Conservation (phyloP, 2,329 filamentous ascomycete species). For the Knoxdaviesia proteae region DNA sequence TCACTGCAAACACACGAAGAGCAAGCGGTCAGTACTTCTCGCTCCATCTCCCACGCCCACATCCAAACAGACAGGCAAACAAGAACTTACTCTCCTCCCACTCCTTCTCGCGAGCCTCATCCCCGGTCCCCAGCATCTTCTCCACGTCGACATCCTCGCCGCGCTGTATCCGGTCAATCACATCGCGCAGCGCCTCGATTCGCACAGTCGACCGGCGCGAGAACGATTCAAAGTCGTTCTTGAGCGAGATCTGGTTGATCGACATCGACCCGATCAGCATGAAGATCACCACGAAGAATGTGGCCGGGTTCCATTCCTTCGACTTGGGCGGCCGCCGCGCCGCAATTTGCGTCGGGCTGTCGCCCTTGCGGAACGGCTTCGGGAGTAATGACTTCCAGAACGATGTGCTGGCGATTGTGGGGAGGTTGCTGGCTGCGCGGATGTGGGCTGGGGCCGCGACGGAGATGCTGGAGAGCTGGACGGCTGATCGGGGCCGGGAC, state of each 20-base stretch:
- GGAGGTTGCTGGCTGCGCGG: constrained; percentile 19
- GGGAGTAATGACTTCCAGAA: constrained; percentile 55
- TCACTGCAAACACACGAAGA: no score
- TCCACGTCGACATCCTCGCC: constrained; percentile 75
- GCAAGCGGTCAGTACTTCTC: no score
- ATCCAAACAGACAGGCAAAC: no score
- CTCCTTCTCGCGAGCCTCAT: constrained; percentile 52
- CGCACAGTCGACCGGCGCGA: constrained; percentile 59
- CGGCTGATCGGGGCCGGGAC: no score
- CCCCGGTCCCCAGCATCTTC: constrained; percentile 56
- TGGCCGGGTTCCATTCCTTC: constrained; percentile 60
- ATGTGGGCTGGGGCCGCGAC: constrained; percentile 1
- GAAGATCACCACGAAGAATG: constrained; percentile 65
- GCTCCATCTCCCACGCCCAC: no score
- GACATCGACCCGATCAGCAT: constrained; percentile 85
- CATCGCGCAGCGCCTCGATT: constrained; percentile 55
- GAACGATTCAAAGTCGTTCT: constrained; percentile 53
- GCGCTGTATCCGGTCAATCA: constrained; percentile 46
- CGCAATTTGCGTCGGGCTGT: constrained; percentile 5
- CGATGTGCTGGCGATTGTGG: constrained; percentile 31
- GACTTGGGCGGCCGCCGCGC: constrained; percentile 18
- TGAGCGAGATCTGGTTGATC: constrained; percentile 73
- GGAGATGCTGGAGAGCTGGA: no score
- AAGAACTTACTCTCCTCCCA: constrained; percentile 60
- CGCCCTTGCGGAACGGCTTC: constrained; percentile 34